Evolutionary conservation across 2,329 filamentous ascomycete genomes (phyloP).

Genomic region (Myriosclerotinia curreyana): DNA sequence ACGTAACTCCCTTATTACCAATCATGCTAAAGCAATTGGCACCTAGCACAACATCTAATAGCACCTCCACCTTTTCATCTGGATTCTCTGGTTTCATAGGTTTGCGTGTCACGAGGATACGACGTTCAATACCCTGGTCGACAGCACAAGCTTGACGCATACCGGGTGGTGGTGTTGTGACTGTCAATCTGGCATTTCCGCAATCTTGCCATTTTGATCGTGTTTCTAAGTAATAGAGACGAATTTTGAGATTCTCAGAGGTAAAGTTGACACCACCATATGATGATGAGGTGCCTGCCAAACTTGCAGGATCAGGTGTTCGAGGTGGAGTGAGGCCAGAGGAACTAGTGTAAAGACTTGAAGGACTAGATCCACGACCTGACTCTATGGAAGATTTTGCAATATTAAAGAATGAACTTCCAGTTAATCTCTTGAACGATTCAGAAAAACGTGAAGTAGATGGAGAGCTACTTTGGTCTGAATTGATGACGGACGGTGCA

Average conservation of each 20-base stretch:
- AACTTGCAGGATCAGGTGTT: conserved; percentile 29
- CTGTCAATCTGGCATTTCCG: conserved; percentile 78
- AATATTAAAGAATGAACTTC: conserved; percentile 75
- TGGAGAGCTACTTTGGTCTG: conserved; percentile 71
- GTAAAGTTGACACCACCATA: conserved; percentile 55
- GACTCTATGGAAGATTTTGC: conserved; percentile 70
- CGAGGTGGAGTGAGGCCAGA: conserved; percentile 39
- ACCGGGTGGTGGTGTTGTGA: conserved; percentile 69
- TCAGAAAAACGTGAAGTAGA: conserved; percentile 68
- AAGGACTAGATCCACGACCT: conserved; percentile 41
- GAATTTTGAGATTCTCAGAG: conserved; percentile 78
- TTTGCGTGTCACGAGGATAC: conserved; percentile 73
- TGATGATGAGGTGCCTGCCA: conserved; percentile 32
- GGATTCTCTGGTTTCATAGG: conserved; percentile 24
- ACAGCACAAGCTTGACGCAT: conserved; percentile 57
- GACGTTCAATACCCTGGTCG: conserved; percentile 72
- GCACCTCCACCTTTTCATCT: conserved; percentile 21
- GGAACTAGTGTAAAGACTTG: conserved; percentile 46
- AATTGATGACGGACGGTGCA: conserved; percentile 55
- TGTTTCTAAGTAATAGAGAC: conserved; percentile 76
- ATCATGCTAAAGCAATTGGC: conserved; percentile 31
- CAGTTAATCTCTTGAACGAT: conserved; percentile 68
- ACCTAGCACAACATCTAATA: conserved; percentile 32
- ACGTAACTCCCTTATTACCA: conserved; percentile 31
- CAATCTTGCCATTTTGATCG: conserved; percentile 86